Evolutionary conservation across 2,329 filamentous ascomycete species (phyloP).

Genomic region (Phymatotrichopsis omnivora): DNA sequence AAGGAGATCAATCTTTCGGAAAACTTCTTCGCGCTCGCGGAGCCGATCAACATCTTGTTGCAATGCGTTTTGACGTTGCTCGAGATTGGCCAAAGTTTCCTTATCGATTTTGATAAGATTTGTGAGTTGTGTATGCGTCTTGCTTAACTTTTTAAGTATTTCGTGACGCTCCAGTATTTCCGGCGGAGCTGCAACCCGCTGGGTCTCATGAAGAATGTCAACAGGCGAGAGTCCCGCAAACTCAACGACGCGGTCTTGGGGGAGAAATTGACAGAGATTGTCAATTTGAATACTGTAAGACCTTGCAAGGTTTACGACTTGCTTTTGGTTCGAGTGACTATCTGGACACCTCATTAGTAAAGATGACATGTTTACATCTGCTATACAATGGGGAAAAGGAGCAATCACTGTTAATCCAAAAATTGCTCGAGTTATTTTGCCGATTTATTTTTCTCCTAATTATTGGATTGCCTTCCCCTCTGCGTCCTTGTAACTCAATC

Average conservation of each 20-base stretch:
- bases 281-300: slow-evolving; percentile 86
- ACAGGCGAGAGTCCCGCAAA: slow-evolving; percentile 77
- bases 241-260: slow-evolving; percentile 89
- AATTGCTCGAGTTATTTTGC: slow-evolving; percentile 54
- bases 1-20: slow-evolving; percentile 54
- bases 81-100: slow-evolving; percentile 55
- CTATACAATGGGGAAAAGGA: background rate
- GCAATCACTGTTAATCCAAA: background rate
- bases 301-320: slow-evolving; percentile 54
- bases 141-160: slow-evolving; percentile 59
- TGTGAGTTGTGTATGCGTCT: slow-evolving; percentile 55
- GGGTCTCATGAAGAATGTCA: slow-evolving; percentile 72
- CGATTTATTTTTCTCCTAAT: slow-evolving; percentile 67
- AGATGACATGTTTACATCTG: background rate
- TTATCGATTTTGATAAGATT: slow-evolving; percentile 48
- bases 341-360: slow-evolving; percentile 11
- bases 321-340: slow-evolving; percentile 41
- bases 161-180: slow-evolving; percentile 73
- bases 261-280: slow-evolving; percentile 93
- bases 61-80: slow-evolving; percentile 62
- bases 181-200: slow-evolving; percentile 73
- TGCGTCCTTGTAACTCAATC: slow-evolving; percentile 69
- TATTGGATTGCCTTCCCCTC: slow-evolving; percentile 54
- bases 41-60: slow-evolving; percentile 75
- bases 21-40: slow-evolving; percentile 60